Percentiles rank a stretch among this genome's conserved stretches.
Conservation (phyloP, 192 early-diverging fungal species). For the Coemansia sp. region DNA sequence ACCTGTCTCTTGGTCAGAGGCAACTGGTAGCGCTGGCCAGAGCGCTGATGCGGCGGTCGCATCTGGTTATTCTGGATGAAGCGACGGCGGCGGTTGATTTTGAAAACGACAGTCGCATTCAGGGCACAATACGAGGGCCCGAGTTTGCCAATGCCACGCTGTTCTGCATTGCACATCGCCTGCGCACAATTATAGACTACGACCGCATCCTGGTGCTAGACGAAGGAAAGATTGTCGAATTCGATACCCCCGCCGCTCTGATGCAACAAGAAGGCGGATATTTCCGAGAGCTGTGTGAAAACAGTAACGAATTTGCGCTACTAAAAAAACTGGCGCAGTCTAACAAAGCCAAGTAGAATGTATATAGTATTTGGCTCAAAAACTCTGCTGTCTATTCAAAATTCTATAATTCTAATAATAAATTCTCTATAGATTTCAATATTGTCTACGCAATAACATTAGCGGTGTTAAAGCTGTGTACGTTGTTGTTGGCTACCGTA, state of each 20-base stretch:
- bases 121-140: constrained; percentile 75
- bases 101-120: constrained; percentile 80
- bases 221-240: constrained; percentile 74
- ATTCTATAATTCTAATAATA: too few species aligned
- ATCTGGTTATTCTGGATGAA: constrained; percentile 78
- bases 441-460: constrained; percentile 62
- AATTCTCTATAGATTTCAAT: too few species aligned
- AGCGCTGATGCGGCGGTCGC: constrained; percentile 66
- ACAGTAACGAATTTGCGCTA: constrained; percentile 70
- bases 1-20: constrained; percentile 74
- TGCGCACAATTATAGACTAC: constrained; percentile 80
- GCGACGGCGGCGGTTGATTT: constrained; percentile 86
- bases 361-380: too few species aligned
- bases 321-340: constrained; percentile 8
- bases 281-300: constrained; percentile 75
- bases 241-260: constrained; percentile 70
- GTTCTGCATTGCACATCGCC: constrained; percentile 86
- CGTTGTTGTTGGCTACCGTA: constrained; percentile 7
- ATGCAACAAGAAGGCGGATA: constrained; percentile 54
- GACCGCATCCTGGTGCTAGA: constrained; percentile 82
- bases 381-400: too few species aligned
- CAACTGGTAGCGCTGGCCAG: constrained; percentile 75
- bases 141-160: constrained; percentile 65
- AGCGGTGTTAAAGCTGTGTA: constrained; percentile 76
- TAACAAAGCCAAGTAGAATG: neutral